A percentile compares a stretch with the other conserved stretches of the same genome.
Evolutionary conservation across 345 rosid species (phyloP).

Genomic region (Erucastrum elatum): DNA sequence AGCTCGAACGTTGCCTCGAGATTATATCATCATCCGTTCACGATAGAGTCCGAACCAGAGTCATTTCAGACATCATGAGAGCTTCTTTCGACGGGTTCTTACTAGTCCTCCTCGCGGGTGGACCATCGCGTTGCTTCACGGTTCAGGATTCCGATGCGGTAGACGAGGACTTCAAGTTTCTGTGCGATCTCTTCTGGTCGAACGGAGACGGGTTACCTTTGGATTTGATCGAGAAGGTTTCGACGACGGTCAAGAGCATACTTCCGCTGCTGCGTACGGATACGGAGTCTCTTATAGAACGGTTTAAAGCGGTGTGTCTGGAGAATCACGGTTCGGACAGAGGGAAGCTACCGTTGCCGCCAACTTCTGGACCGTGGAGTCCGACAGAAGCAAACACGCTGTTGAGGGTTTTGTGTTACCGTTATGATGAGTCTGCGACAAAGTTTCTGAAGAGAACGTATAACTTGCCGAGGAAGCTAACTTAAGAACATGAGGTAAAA

Average conservation of each 20-base stretch:
- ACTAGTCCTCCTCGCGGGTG: conserved; percentile 90
- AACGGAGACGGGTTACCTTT: conserved; percentile 90
- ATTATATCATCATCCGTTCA: conserved; percentile 68
- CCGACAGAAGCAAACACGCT: conserved; percentile 85
- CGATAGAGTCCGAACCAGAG: conserved; percentile 83
- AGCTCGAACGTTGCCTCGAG: conserved; percentile 74
- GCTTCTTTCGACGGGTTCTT: conserved; percentile 93
- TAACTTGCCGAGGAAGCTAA: conserved; percentile 80
- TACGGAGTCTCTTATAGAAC: conserved; percentile 64
- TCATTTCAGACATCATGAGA: conserved; percentile 81
- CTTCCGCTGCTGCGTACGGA: conserved; percentile 71
- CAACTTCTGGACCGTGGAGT: conserved; percentile 84
- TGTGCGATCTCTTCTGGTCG: conserved; percentile 86
- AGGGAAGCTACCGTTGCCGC: conserved; percentile 81
- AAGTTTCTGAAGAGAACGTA: conserved; percentile 88
- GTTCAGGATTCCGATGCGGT: conserved; percentile 61
- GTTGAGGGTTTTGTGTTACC: conserved; percentile 75
- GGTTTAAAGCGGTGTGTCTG: conserved; percentile 45
- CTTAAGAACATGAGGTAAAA: conserved; percentile 8
- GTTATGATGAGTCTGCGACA: conserved; percentile 75
- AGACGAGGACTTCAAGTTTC: conserved; percentile 79
- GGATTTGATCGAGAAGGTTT: conserved; percentile 74
- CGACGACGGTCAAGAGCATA: conserved; percentile 56
- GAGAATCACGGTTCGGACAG: conserved; percentile 70
- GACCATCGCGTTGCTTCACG: conserved; percentile 76